Base-by-base conservation (phyloP, 1,139 yeast genomes). In the Hemisphaericaspora lyxosophila region DNA sequence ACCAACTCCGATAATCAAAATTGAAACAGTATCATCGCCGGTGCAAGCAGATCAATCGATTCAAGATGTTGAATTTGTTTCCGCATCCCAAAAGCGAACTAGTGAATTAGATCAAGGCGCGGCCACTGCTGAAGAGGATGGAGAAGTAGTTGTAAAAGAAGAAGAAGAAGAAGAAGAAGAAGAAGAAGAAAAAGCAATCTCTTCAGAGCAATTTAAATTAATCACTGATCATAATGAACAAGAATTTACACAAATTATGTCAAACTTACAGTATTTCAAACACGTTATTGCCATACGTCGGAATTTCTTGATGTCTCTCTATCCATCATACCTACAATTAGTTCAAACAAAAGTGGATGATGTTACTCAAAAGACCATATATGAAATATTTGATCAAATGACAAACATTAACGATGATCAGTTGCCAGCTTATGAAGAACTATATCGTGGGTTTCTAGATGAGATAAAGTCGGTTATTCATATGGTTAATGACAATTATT, bases 381-480 rank as follows among this genome's bases (percentile, higher is more conserved):
- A 52, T 14, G 50, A 49, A 4, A 43, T 65, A 11, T 51, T 59
- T 34, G 51, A 51, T 20, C 40, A 51, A 13, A 55, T 64, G 36
- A 52, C 62, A 15, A 52, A 53, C 17, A 59, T 67, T 16, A 65
- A 60, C 41, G 72, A 67, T 40, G 64, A 64, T 33, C 49, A 59
- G 12, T 48, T 70, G 11, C 73, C 74, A 0, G 59, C 59, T 7
- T 65, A 64, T 40, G 73, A 68, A 39, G 49, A 49, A 26, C 46
- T 67, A 33, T 67, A 66, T 44, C 46, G 49, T 5, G 69, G 63
- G 2, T 57, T 66, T 20, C 50, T 64, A 23, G 57, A 60, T 33
- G 75, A 70, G 41, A 57, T 64, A 35, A 65, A 59, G 44, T 60
- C 72, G 4, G 55, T 70, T n/a, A 53, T 62, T 19, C 71, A 65